These are phyloP conservation scores for Lavandula angustifolia DNA, from an alignment of 257 asterid genomes.

Conservation along the genomic window DNA sequence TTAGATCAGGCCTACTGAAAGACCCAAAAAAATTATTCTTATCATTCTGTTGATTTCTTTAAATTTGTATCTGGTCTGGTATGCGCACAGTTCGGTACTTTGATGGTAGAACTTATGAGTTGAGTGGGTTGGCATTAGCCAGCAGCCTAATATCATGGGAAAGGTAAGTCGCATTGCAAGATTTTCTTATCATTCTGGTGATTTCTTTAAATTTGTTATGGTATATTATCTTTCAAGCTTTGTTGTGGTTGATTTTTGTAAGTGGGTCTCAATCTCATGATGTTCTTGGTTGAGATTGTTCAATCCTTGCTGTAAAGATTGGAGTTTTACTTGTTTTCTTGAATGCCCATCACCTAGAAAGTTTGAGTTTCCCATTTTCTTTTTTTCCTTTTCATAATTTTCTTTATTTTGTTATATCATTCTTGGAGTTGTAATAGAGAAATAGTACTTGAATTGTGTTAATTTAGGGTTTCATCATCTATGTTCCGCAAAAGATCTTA, in stretches of 20 bases:
- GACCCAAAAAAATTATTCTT: too few relatives aligned
- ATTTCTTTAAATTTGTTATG: background rate
- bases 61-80: constrained; percentile 99
- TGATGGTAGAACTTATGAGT: constrained; percentile 94
- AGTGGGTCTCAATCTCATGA: background rate
- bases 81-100: too few relatives aligned
- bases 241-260: background rate
- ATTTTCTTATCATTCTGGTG: background rate
- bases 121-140: constrained; percentile 98
- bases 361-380: background rate
- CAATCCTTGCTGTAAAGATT: constrained; percentile 5
- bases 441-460: background rate
- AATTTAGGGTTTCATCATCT: background rate
- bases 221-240: background rate
- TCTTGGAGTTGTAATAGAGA: constrained; percentile 15
- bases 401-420: background rate
- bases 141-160: constrained; percentile 93
- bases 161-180: constrained; percentile 51
- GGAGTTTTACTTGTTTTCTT: constrained; percentile 27
- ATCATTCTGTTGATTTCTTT: too few relatives aligned
- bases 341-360: constrained; percentile 31
- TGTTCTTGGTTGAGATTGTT: constrained; percentile 19
- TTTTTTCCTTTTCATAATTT: constrained; percentile 6
- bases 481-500: too few relatives aligned
- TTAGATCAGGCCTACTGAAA: too few relatives aligned